phyloP scores from a whole-genome alignment of 2,329 filamentous ascomycete species.

The Ramularia endophylla region DNA sequence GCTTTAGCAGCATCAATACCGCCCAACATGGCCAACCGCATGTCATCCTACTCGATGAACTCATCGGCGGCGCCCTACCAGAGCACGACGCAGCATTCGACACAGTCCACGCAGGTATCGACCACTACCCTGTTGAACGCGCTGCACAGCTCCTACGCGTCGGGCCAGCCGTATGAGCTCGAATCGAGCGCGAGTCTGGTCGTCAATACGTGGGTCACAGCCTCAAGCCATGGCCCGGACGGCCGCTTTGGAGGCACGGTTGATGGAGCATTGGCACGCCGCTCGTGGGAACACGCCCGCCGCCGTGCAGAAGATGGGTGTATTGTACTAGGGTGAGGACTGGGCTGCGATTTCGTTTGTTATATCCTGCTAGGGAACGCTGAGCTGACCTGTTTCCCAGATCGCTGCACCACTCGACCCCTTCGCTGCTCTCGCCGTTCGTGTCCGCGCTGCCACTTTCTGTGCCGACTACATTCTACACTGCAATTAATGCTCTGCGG shows the following conservation, averaged over 20 bases:
- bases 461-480: constrained; percentile 68
- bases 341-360: not conserved
- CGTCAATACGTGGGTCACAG: constrained; percentile 92
- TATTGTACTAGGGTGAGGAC: constrained; percentile 72
- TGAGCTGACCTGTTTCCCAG: constrained; percentile 40
- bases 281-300: constrained; percentile 94
- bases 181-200: constrained; percentile 88
- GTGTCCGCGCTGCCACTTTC: constrained; percentile 73
- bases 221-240: constrained; percentile 62
- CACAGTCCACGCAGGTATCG: constrained; percentile 74
- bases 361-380: constrained; percentile 1
- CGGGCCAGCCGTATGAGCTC: constrained; percentile 74
- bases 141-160: constrained; percentile 81
- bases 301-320: constrained; percentile 93
- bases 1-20: constrained; percentile 12
- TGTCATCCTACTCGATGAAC: constrained; percentile 56
- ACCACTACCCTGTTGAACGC: constrained; percentile 90
- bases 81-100: constrained; percentile 44
- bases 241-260: constrained; percentile 70
- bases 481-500: constrained; percentile 71
- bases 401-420: constrained; percentile 81
- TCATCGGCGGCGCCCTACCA: constrained; percentile 45
- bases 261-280: constrained; percentile 68
- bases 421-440: constrained; percentile 77
- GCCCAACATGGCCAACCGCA: constrained; percentile 54